Base-by-base conservation (phyloP, 305 asterid genomes). In the Rubia tinctorum region DNA sequence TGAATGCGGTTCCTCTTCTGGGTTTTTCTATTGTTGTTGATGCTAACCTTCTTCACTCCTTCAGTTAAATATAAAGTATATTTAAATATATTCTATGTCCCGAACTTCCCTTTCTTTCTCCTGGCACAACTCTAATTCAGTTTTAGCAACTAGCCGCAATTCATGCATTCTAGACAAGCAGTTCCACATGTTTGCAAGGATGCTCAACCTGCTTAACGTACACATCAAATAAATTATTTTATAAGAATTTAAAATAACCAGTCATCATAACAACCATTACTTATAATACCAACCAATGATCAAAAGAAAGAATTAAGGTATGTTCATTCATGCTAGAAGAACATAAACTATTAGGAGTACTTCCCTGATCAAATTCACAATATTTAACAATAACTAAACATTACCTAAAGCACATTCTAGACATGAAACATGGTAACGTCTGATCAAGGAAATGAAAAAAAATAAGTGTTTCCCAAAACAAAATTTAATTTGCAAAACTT, bases 121-220 rank as follows among this genome's bases (percentile, higher is more conserved):
- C 27, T 82, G 77, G 73, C 89, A 95, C 88, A 85, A 79, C 82
- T 90, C 97, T 14, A 79, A 88, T 79, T 80, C 87, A 68, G 72
- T 79, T 86, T 86, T 92, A 69, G 97, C 97, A 70, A 95, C 94
- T 82, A 85, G 92, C 67, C 96, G 84, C 79, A 85, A 76, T 80
- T 89, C 96, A 73, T 92, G 90, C 69, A 88, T 88, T 88, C 88
- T 90, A 71, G 95, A 93, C 72, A 92, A 85, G 23, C 98, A 92
- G 87, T 79, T 81, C 80, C 84, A 89, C 64, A 90, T 87, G 77
- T 84, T 88, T 8, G 88, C 80, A 55, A 89, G 85, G 77, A 92
- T 89, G 84, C 91, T 84, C 87, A 88, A 71, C 88, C 98, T 89
- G 75, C 44, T 6, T 76, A 59, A 53, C 66, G 80, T 71, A 47